Base-by-base conservation (phyloP, 2,329 filamentous ascomycete genomes). In the Diaporthe longicolla region DNA sequence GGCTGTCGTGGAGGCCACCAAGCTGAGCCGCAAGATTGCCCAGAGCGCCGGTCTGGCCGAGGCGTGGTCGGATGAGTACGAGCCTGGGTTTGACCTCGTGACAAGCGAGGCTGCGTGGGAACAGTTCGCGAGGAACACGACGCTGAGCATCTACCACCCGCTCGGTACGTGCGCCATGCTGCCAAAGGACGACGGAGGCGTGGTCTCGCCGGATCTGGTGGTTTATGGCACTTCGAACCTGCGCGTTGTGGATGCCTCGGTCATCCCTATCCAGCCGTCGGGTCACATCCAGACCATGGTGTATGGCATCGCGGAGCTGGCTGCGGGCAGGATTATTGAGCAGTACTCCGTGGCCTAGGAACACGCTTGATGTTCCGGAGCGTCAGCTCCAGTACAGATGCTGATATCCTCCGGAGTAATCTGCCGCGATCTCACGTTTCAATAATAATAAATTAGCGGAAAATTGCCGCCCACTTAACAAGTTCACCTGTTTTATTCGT, bases 221-320 rank as follows among this genome's bases (percentile, higher is more conserved):
- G 73, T 75, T 32, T 75, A 75, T 58, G 71, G 71, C 11, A 73
- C 73, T 24, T 58, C 32, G 5, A 75, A 73, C 29, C 43, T 75
- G 50, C 43, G 73, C 13, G 37, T 75, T 3, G 73, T 70, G 17
- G 73, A 75, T 45, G 71, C 63, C 13, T 73, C 71, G 29, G 35
- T 75, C 9, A 35, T 69, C 8, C 70, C 70, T 29, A 45, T 72
- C n/a, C 58, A 40, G 13, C 57, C 61, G 6, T 68, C 70, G 19
- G 70, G 43, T 26, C 70, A 72, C 10, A 50, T 54, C 4, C 70
- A 72, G 59, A 72, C 70, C 4, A 52, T 58, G 40, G 35, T 50
- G 3, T 72, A 72, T 19, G 70, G 61, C 19, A 26, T 72, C 17
- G 70, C 70, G 11, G 70, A 72, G 59, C 10, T 72, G 58, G 70